Evolutionary conservation across 352 stramenopile species (phyloP), one percentile per base, ranked within the genome.

Genomic region (Pythium aquatile): DNA sequence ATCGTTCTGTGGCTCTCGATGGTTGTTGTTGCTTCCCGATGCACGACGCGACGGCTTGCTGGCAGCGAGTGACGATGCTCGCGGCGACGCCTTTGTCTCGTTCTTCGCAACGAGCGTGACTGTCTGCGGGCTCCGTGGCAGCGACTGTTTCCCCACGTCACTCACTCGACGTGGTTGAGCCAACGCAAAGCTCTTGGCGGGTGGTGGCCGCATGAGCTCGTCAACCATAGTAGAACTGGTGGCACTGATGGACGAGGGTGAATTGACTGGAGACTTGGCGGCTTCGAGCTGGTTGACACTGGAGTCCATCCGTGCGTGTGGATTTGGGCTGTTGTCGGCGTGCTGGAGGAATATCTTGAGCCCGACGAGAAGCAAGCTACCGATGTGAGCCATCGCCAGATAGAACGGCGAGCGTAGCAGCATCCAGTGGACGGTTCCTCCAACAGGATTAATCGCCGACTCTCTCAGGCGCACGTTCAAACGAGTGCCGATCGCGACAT

Each of bases 271-370:
- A 29, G 20, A 3, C 5, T 51, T 51, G 2, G 44, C 44, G 9
- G 37, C 32, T 42, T 62, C 28, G 37, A 30, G 16, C 16, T 52
- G 37, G n/a, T 33, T 20, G 24, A 39, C n/a, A 5, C 26, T 42
- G 29, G 24, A 16, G 28, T 44, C 14, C 42, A 46, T 39, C 4
- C 47, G 13, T 6, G 33, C 9, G 32, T 65, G 39, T 30, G 17
- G 48, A 44, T 42, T 39, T 29, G 24, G 1, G 35, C 1, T 16
- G 59, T 24, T 29, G 17, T 72, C 65, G 1, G 55, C 61, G 57
- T 92, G 85, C 40, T 94, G 81, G n/a, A 94, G 64, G 39, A 94
- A 88, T 44, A 88, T 65, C 61, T 94, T 93, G 42, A 94, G 77
- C 37, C 67, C 62, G 4, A 94, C 76, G 14, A 94, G 72, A 13